Base-by-base conservation (phyloP, 164 flowering plant genomes). In the Tinospora cordifolia region DNA sequence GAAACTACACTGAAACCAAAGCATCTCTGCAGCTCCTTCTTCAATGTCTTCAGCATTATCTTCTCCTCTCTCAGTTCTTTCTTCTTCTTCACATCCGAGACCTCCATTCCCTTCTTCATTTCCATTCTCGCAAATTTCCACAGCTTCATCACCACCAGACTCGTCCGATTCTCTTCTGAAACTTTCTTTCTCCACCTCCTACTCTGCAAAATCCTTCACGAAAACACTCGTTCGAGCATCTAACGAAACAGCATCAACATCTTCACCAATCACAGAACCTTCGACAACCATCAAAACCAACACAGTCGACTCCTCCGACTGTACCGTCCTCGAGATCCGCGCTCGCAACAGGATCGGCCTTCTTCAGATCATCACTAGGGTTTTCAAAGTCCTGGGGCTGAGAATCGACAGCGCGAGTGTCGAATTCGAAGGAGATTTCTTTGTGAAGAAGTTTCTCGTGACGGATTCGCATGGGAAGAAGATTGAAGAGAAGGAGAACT, bases 291-390 rank as follows among this genome's bases (percentile, higher is more conserved):
- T 79, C 47, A 66, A 59, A 12, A 69, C 68, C 78, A 78, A 79
- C 60, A 76, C 74, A 60, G 26, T 71, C 7, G 66, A 65, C 11
- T 69, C 75, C n/a, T 67, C 69, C 3, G 78, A 71, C 71, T 47
- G 78, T 26, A 86, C 89, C n/a, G 74, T 70, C 13, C 74, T 86
- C 75, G 67, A 79, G 40, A 77, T 84, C 78, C 69, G 72, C 59
- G 83, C 86, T 3, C 73, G 75, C 24, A 83, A 77, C 75, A 80
- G 69, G 27, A 84, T 84, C 71, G 86, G 85, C n/a, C 81, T 84
- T 64, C 86, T 84, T 30, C 85, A 81, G 66, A 72, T 81, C 68
- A 77, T 80, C 75, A 82, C 86, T 27, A 67, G 85, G 69, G 87
- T 81, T 24, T 81, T 86, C 78, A 78, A 79, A 6, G 75, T 83